Base-by-base conservation (phyloP, 2,329 filamentous ascomycete species). In the Paracamarosporium sp. region DNA sequence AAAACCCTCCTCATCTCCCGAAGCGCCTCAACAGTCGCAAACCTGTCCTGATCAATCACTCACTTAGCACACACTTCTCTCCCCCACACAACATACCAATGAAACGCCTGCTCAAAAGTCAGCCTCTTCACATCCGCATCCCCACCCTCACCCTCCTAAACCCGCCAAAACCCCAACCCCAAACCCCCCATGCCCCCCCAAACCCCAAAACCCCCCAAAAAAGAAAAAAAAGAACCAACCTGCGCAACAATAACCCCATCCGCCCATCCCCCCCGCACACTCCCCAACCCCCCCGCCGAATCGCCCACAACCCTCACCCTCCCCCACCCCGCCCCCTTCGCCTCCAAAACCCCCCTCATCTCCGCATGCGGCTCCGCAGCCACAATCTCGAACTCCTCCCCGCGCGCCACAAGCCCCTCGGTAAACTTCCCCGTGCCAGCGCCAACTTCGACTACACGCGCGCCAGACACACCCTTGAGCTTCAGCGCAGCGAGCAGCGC, bases 351-450 rank as follows among this genome's bases (percentile, higher is more conserved):
- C 44, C 78, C 78, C 36, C 89, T 80, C 89, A 92, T 92, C n/a
- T 80, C 82, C 55, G 77, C 78, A 67, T 90, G 85, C 24, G 89
- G 89, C 74, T 91, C 84, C 47, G 91, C 79, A 45, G 88, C 84
- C 44, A 87, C 67, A 60, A 92, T 79, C 40, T 85, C 69, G 74
- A 84, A 91, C 6, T 76, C 69, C 73, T 91, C 90, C 0, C 81
- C 78, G 28, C 88, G 79, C 13, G 73, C 77, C 6, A 86, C 84
- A 31, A 92, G 79, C 17, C 83, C 65, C 71, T 88, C 86, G 0
- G 89, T 91, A 67, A 91, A 88, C 68, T 90, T 90, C 25, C 89
- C 89, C 0, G 88, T 90, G 0, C 89, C 88, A 3, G 88, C 86
- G 1, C 84, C 89, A 17, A 91, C 78, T 70, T 91, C 89, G 24